Evolutionary conservation across 495 filamentous ascomycete genomes (phyloP).

Genomic region (Durotheca rogersii): DNA sequence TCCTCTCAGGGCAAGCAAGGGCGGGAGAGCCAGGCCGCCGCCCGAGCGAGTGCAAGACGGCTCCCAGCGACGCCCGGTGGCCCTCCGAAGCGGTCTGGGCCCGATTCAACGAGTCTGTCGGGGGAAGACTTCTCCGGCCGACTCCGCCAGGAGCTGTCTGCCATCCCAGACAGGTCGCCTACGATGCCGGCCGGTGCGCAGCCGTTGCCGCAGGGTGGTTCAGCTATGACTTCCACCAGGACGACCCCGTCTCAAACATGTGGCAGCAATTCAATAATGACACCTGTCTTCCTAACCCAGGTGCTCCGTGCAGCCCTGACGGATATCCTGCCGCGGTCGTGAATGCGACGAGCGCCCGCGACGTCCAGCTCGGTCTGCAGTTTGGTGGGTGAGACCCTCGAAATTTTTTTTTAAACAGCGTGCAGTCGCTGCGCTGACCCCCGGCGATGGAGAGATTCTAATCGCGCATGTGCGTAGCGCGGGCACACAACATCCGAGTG

Average conservation of each 20-base stretch:
- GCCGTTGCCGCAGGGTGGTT: constrained; percentile 35
- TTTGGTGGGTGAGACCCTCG: constrained; percentile 38
- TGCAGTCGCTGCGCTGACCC: neutral
- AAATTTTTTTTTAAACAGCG: no score
- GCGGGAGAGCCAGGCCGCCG: neutral
- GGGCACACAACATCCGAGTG: constrained; percentile 57
- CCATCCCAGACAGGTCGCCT: constrained; percentile 45
- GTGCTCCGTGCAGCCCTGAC: constrained; percentile 39
- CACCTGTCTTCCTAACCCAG: constrained; percentile 43
- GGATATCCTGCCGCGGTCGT: constrained; percentile 53
- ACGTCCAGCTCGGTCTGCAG: constrained; percentile 45
- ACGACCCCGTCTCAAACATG: constrained; percentile 42
- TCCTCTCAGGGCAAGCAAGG: constrained; percentile 6
- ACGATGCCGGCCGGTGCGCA: constrained; percentile 39
- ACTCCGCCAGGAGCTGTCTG: constrained; percentile 57
- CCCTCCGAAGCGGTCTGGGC: constrained; percentile 36
- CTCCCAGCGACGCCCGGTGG: constrained; percentile 38
- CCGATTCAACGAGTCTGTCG: constrained; percentile 38
- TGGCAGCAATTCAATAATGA: constrained; percentile 49
- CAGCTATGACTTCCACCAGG: constrained; percentile 40
- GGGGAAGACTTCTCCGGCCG: constrained; percentile 54
- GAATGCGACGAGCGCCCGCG: constrained; percentile 44
- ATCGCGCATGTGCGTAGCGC: constrained; percentile 35
- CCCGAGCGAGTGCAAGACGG: constrained; percentile 32
- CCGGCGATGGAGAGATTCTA: constrained; percentile 1